Conservation (phyloP, 2,329 filamentous ascomycete species). For the Diaporthe amygdali region DNA sequence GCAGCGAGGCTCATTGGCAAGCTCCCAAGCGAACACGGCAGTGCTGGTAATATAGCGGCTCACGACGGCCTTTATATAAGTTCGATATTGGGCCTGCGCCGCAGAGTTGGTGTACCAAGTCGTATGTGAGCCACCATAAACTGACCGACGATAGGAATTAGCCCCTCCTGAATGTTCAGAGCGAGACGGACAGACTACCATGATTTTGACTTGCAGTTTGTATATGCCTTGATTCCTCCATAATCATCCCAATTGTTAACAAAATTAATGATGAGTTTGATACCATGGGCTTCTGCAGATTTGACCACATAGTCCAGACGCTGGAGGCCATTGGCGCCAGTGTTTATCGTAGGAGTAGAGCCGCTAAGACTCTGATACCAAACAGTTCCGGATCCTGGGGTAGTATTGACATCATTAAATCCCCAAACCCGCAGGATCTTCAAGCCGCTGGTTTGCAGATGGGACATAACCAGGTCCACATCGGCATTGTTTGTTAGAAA, state of each 20-base stretch:
- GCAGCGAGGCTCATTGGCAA: conserved; percentile 64
- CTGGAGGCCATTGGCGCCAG: conserved; percentile 64
- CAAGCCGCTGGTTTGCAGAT: conserved; percentile 40
- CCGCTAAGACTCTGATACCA: conserved; percentile 61
- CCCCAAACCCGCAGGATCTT: conserved; percentile 67
- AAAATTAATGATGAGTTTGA: conserved; percentile 69
- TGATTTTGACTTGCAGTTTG: conserved; percentile 34
- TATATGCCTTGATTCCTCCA: conserved; percentile 65
- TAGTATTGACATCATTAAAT: conserved; percentile 62
- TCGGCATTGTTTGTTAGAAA: conserved; percentile 36
- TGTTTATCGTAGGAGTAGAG: conserved; percentile 63
- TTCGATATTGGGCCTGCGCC: conserved; percentile 56
- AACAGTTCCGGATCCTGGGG: conserved; percentile 41
- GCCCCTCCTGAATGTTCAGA: not conserved
- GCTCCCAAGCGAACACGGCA: conserved; percentile 56
- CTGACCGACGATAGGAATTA: conserved; percentile 29
- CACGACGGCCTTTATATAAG: conserved; percentile 51
- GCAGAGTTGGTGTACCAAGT: conserved; percentile 57
- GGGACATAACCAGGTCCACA: not conserved
- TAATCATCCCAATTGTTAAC: conserved; percentile 75
- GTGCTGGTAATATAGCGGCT: conserved; percentile 48
- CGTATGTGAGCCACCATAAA: conserved; percentile 56
- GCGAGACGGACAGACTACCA: not conserved
- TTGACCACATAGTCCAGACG: conserved; percentile 68
- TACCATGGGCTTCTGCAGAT: conserved; percentile 60